Conservation (phyloP, 257 asterid genomes). For the Primulina tabacum region DNA sequence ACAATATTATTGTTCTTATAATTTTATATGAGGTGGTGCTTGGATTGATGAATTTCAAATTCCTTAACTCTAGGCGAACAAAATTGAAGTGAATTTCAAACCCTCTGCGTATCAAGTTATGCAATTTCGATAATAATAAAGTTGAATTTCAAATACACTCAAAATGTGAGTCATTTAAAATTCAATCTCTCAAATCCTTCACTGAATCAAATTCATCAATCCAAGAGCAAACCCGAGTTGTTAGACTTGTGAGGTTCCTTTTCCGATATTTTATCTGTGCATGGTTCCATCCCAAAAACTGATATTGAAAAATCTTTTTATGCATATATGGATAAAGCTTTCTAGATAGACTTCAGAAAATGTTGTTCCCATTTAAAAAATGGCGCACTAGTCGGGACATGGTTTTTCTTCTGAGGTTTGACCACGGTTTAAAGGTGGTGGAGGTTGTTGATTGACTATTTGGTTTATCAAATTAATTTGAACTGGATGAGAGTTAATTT, state of each 20-base stretch:
- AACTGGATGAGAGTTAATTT: constrained; percentile 2
- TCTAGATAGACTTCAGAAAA: neutral
- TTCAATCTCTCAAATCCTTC: no score
- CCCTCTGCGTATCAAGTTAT: no score
- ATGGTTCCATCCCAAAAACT: neutral
- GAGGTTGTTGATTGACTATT: neutral
- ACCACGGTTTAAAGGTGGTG: neutral
- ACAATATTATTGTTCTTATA: constrained; percentile 5
- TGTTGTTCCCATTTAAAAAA: neutral
- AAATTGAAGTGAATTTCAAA: no score
- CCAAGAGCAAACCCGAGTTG: neutral
- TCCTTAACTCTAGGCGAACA: no score
- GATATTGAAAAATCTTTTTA: neutral
- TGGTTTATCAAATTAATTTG: neutral
- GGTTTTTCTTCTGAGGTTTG: neutral
- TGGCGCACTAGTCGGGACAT: neutral
- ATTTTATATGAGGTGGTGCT: neutral
- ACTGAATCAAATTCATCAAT: no score
- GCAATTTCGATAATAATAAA: no score
- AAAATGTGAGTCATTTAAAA: no score
- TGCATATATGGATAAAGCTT: neutral
- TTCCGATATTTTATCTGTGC: neutral
- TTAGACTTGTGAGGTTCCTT: neutral
- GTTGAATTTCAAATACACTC: no score
- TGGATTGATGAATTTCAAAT: no score